Evolutionary conservation across 1,139 yeast genomes (phyloP).

Genomic region (Debaryomyces udenii): DNA sequence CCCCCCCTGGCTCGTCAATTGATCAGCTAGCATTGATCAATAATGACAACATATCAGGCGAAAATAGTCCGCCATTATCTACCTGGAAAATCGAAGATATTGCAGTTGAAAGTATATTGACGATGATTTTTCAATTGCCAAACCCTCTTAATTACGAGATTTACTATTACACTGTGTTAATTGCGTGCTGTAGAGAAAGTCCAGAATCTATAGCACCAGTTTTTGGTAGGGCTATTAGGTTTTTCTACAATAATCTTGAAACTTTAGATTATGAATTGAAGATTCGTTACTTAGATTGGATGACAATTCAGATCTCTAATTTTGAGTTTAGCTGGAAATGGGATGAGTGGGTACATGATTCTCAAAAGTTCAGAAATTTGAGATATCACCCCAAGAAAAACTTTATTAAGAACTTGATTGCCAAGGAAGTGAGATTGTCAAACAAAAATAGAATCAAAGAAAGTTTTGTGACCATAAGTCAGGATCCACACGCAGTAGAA

Average conservation of each 20-base stretch:
- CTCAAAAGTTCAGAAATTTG: slow-evolving; percentile 34
- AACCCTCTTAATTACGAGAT: slow-evolving; percentile 65
- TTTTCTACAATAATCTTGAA: slow-evolving; percentile 69
- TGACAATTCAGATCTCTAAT: slow-evolving; percentile 89
- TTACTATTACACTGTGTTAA: slow-evolving; percentile 84
- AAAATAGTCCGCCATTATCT: slow-evolving; percentile 49
- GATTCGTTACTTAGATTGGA: slow-evolving; percentile 84
- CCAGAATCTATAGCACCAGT: slow-evolving; percentile 95
- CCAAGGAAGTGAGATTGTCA: slow-evolving; percentile 81
- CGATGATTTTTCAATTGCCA: slow-evolving; percentile 79
- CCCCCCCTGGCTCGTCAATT: slow-evolving; percentile 81
- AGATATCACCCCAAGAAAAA: slow-evolving; percentile 71
- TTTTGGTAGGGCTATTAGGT: slow-evolving; percentile 90
- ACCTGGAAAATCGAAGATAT: slow-evolving; percentile 94
- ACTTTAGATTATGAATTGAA: slow-evolving; percentile 76
- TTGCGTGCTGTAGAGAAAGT: slow-evolving; percentile 84
- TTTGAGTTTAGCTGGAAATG: slow-evolving; percentile 98
- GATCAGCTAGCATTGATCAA: slow-evolving; percentile 59
- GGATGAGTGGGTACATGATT: slow-evolving; percentile 86
- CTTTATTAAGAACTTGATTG: slow-evolving; percentile 77
- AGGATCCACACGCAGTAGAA: slow-evolving; percentile 26
- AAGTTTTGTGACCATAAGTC: slow-evolving; percentile 61
- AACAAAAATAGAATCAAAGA: slow-evolving; percentile 69
- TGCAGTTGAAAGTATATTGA: slow-evolving; percentile 79
- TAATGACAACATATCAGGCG: slow-evolving; percentile 44